These are phyloP conservation scores for Dictyostelium purpureum DNA, from an alignment of 78 protist genomes.

Conservation along the genomic window DNA sequence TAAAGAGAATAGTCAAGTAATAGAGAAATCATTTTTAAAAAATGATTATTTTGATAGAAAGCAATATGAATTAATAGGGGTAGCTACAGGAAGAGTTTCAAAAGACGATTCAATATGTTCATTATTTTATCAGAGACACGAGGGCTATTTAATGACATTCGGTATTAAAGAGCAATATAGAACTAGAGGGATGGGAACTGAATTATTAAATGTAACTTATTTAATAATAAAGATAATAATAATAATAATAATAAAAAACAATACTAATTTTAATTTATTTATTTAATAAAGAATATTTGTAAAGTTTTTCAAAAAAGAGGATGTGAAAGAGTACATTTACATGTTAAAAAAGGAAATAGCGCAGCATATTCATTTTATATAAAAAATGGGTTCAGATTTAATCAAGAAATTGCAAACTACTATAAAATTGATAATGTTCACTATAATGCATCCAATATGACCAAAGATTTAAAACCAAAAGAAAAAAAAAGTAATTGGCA, in stretches of 20 bases:
- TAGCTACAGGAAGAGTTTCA: conserved; percentile 35
- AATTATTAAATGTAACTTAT: conserved; percentile 36
- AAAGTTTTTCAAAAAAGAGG: neutral
- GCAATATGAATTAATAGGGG: conserved; percentile 39
- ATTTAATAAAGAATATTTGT: conserved; percentile 11
- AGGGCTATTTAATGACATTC: conserved; percentile 51
- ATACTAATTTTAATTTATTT: neutral
- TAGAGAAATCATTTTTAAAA: neutral
- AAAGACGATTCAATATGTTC: conserved; percentile 25
- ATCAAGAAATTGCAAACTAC: conserved; percentile 22
- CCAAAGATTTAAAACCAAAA: neutral
- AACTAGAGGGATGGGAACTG: conserved; percentile 34
- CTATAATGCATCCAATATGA: conserved; percentile 43
- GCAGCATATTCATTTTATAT: conserved; percentile 27
- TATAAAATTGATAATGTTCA: neutral
- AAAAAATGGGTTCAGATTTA: conserved; percentile 33
- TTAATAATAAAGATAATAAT: neutral
- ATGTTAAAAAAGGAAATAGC: conserved; percentile 29
- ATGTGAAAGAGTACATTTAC: conserved; percentile 12
- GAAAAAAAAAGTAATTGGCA: conserved; percentile 17
- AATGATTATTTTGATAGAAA: neutral
- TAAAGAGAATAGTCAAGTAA: neutral
- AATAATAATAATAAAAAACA: neutral
- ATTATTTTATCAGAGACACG: neutral
- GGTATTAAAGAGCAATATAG: conserved; percentile 64